phyloP scores from a whole-genome alignment of 1,139 yeast genomes.

The Suhomyces anneliseae region DNA sequence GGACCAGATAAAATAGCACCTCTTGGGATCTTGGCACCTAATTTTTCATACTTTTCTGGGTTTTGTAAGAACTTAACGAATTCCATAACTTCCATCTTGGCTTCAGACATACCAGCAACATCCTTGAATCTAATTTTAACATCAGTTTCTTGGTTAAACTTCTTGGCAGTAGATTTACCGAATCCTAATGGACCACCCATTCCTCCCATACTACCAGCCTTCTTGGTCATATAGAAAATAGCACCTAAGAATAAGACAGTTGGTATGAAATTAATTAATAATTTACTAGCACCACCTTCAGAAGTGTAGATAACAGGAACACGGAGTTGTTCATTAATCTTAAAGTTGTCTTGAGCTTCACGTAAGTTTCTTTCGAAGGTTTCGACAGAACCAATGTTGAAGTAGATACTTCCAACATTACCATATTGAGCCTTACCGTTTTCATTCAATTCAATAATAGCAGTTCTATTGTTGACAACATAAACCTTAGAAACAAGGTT shows the following conservation, averaged over 20 bases:
- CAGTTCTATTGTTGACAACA: slow-evolving; percentile 42
- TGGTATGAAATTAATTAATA: slow-evolving; percentile 76
- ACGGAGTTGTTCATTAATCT: slow-evolving; percentile 62
- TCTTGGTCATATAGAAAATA: slow-evolving; percentile 68
- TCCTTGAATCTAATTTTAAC: slow-evolving; percentile 86
- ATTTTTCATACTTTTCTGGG: slow-evolving; percentile 82
- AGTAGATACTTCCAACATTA: slow-evolving; percentile 29
- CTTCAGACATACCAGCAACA: slow-evolving; percentile 97
- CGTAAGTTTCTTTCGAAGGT: slow-evolving; percentile 85
- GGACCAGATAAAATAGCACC: slow-evolving; percentile 98
- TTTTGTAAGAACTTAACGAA: slow-evolving; percentile 89
- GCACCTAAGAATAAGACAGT: slow-evolving; percentile 85
- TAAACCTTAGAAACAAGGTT: slow-evolving; percentile 37
- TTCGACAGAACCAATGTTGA: slow-evolving; percentile 90
- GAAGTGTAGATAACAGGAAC: slow-evolving; percentile 82
- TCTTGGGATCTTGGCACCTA: slow-evolving; percentile 96
- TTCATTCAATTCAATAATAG: slow-evolving; percentile 41
- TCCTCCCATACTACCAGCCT: slow-evolving; percentile 58
- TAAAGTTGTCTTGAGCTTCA: slow-evolving; percentile 67
- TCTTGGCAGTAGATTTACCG: slow-evolving; percentile 87
- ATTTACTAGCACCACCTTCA: slow-evolving; percentile 62
- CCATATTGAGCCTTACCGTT: slow-evolving; percentile 33
- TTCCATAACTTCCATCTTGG: slow-evolving; percentile 97
- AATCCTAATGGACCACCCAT: slow-evolving; percentile 67
- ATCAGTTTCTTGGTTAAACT: slow-evolving; percentile 89